Evolutionary conservation across 495 filamentous ascomycete species (phyloP), one percentile per base, ranked within the genome.

Genomic region (Letharia lupina): DNA sequence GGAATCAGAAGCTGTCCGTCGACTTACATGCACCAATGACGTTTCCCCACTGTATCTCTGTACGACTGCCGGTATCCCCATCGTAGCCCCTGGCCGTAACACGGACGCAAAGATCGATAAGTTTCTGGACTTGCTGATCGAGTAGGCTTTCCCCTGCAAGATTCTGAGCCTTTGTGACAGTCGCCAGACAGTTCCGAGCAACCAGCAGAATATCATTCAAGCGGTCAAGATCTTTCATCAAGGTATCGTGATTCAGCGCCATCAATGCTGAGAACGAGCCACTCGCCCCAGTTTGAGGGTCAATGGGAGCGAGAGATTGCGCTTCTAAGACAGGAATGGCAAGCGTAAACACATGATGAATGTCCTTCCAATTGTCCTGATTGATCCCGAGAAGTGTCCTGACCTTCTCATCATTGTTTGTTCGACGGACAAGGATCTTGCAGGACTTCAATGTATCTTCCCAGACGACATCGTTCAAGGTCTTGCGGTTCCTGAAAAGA

Each of bases 71-170:
- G 20, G 84, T 81, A 42, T 95, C 90, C 18, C 91, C 90, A 73
- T 96, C 92, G 68, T 91, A 96, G 0, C 91, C 92, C 72, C 91
- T 85, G 61, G 92, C 92, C 0, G 92, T 94, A 1, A 97, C 91
- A 62, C 90, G 84, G 40, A 96, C 87, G 74, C 90, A 94, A 20
- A 91, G 83, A 70, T 89, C 88, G 67, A 96, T 89, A 37, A 93
- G 77, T 64, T 89, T 87, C 67, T 91, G 83, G n/a, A 97, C 85
- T 71, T 91, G 84, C 70, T 90, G 86, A 72, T 96, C 90, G 64
- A 96, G 87, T 20, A 85, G 80, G 57, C 86, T 84, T 37, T 88
- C 84, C 48, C 90, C 89, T 23, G 91, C 91, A n/a, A 94, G 80
- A 69, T 96, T 90, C 73, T 97, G 93, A 10, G 88, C 89, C 40